phyloP scores from a whole-genome alignment of 495 filamentous ascomycete genomes.

The Hypoxylon subgilvum region DNA sequence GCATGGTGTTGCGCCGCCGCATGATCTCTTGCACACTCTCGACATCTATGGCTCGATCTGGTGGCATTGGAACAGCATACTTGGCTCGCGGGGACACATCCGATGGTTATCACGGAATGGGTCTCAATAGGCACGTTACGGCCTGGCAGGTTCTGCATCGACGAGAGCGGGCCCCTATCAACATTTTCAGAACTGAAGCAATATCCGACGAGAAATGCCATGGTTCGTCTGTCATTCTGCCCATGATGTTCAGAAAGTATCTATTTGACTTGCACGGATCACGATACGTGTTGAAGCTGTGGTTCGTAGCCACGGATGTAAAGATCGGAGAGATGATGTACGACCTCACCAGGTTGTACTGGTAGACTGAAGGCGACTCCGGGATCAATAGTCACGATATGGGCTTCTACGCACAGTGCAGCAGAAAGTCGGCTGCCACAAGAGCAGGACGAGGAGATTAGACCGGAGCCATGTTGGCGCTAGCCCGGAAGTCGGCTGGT shows the following conservation, averaged over 20 bases:
- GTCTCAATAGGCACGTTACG: conserved; percentile 58
- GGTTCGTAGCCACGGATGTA: conserved; percentile 62
- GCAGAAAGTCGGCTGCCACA: conserved; percentile 56
- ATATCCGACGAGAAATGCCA: conserved; percentile 64
- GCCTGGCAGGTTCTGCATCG: conserved; percentile 48
- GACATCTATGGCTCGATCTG: conserved; percentile 54
- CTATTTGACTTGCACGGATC: conserved; percentile 38
- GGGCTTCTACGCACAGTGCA: conserved; percentile 61
- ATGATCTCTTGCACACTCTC: conserved; percentile 57
- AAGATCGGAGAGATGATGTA: conserved; percentile 43
- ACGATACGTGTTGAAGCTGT: conserved; percentile 58
- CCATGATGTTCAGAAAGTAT: conserved; percentile 45
- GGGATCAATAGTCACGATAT: conserved; percentile 64
- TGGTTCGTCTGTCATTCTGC: conserved; percentile 57
- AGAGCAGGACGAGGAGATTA: conserved; percentile 62
- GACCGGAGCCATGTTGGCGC: conserved; percentile 61
- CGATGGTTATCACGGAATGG: conserved; percentile 54
- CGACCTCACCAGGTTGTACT: conserved; percentile 31
- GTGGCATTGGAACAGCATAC: conserved; percentile 63
- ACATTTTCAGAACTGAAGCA: conserved; percentile 62
- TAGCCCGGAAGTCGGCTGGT: conserved; percentile 51
- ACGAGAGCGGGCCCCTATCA: conserved; percentile 50
- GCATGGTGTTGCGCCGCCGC: conserved; percentile 52
- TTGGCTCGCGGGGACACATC: conserved; percentile 58
- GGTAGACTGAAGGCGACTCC: conserved; percentile 40